Base-by-base conservation (phyloP, 768 basidiomycete species). In the Austroboletus eburneus region DNA sequence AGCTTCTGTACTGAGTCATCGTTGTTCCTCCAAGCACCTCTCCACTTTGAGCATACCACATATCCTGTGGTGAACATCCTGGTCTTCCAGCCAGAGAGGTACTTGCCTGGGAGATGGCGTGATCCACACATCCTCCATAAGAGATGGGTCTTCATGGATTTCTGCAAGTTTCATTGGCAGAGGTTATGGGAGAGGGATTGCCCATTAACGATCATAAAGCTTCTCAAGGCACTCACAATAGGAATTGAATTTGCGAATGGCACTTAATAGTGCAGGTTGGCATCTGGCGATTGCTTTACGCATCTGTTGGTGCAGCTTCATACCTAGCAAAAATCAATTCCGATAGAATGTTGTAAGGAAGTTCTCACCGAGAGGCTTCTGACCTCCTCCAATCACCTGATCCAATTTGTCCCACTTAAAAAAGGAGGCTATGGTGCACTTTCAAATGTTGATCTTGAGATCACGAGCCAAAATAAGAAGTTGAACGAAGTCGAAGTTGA, bases 291-390 rank as follows among this genome's bases (percentile, higher is more conserved):
- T 44, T 1, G 18, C 43, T 18, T 27, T 36, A 0, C n/a, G 9
- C 1, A 9, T 35, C n/a, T 18, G 18, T 35, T 35, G 34, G 17
- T 35, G 34, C 6, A 35, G 34, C 13, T 35, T 35, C 4, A n/a
- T 41, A 3, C 27, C 39, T 41, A 5, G 9, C 14, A 6, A 18
- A 20, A 12, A 40, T 40, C 12, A 32, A 13, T 32, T 32, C 14
- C 9, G 7, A 9, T 32, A 32, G 30, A 32, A n/a, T n/a, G n/a
- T n/a, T n/a, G n/a, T 13, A 16, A 24, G 24, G 29, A n/a, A n/a
- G n/a, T n/a, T n/a, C 37, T 16, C 27, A 72, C 72, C 71, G 1
- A 65, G 45, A 0, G 55, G 14, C 38, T 59, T 42, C 1, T 57
- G 36, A 10, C 41, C 24, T 1, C 64, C 59, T 0, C 56, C 55